Base-by-base conservation (phyloP, 2,329 filamentous ascomycete genomes). In the Arthrobotrys megalospora region DNA sequence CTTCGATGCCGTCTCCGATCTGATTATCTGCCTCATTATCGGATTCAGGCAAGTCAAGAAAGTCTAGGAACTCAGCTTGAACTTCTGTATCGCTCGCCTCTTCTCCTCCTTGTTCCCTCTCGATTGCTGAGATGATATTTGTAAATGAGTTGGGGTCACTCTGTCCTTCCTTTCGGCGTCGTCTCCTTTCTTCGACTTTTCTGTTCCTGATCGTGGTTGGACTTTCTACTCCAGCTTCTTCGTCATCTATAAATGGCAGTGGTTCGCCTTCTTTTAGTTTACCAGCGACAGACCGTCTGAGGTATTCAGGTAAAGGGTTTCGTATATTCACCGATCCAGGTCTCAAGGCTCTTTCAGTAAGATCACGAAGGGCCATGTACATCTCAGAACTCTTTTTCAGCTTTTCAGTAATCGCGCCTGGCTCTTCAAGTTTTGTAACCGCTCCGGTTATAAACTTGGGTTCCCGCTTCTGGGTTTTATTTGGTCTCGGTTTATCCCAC, bases 311-410 rank as follows among this genome's bases (percentile, higher is more conserved):
- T 19, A 75, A 45, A 6, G 34, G 21, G 16, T 55, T 55, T n/a
- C 47, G 47, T 10, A 52, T 50, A 10, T 52, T 62, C 52, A 52
- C 52, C 2, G 62, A 50, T 6, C 41, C 52, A 5, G 50, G 62
- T 6, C 12, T 50, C 1, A 75, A 10, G 12, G 28, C 50, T 53
- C 62, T 32, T 14, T 76, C 71, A 4, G 52, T 50, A 1, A 62
- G 4, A 32, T 76, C 63, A 12, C 64, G 60, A 41, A 76, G 32
- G n/a, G 21, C 64, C 19, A 62, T 53, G 16, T 52, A 68, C 19
- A 76, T 32, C 5, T 63, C 43, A 1, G 43, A 19, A 11, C 11
- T 34, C 6, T 45, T 32, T 7, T 8, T 53, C 34, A 75, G 12
- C 5, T 32, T 12, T 11, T 55, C 34, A 19, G 64, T 36, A 19